phyloP scores from a whole-genome alignment of 1,139 yeast species.

The Ashbya aceris region DNA sequence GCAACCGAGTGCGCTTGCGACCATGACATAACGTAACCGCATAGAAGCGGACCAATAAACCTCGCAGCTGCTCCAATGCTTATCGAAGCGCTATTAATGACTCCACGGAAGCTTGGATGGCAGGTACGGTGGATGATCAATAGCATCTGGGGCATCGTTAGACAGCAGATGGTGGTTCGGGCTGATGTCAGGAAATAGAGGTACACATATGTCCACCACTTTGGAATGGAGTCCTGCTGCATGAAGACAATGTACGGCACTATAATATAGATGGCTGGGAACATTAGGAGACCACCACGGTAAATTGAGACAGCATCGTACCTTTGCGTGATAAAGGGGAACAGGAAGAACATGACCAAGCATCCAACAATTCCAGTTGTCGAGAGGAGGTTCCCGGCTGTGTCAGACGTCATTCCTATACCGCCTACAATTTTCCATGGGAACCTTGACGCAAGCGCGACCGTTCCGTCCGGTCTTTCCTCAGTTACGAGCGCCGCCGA shows the following conservation, averaged over 20 bases:
- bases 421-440: neutral
- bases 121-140: neutral
- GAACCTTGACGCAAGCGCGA: neutral
- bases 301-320: neutral
- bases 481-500: neutral
- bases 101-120: neutral
- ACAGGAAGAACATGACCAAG: neutral
- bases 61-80: neutral
- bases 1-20: neutral
- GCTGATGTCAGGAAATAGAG: constrained; percentile 19
- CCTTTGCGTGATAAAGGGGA: neutral
- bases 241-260: constrained; percentile 46
- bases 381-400: neutral
- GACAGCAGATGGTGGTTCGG: neutral
- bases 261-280: constrained; percentile 24
- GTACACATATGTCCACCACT: constrained; percentile 11
- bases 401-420: neutral
- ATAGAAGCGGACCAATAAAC: neutral
- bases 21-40: neutral
- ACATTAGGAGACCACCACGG: neutral
- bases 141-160: neutral
- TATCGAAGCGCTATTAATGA: neutral
- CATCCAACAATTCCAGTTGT: neutral
- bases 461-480: neutral
- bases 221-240: constrained; percentile 21